Base-by-base conservation (phyloP, 768 basidiomycete species). In the Tricholomella constricta region DNA sequence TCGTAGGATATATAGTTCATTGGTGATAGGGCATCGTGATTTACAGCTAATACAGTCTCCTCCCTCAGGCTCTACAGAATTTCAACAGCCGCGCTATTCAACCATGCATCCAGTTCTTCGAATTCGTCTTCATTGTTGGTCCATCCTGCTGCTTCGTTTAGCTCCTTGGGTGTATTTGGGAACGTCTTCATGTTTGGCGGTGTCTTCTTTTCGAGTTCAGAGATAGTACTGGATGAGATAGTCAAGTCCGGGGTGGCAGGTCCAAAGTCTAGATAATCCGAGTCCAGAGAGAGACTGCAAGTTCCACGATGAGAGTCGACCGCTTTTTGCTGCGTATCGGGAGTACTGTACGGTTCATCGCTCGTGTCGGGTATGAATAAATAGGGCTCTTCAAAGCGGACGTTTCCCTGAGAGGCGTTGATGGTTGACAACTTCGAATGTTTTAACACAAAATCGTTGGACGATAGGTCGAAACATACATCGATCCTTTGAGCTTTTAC, bases 21-120 rank as follows among this genome's bases (percentile, higher is more conserved):
- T 32, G 25, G 15, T 36, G 4, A 42, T 27, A 20, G 31, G 26
- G 10, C 27, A 7, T 35, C 36, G 44, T 44, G 36, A 19, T 48
- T 47, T 51, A 55, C 49, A 17, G 12, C 35, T 38, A 22, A 35
- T 50, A 23, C n/a, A 31, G 10, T 15, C 9, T 25, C 31, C 40
- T 26, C 22, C 19, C 31, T 49, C 44, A 3, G 26, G 12, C 6
- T 47, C 50, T 66, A 71, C 23, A 80, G 51, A 49, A 87, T 81
- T 37, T 81, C 76, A 1, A 89, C 81, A 3, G 81, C 77, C 25
- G 78, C 85, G 61, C 87, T 87, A 26, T 79, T 72, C 59, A 90
- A 65, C 85, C 85, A 91, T 40, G 75, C 80, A 54, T 88, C 84
- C 25, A 91, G 74, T 56, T 86, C 85, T 4, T 80, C 84, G 44